Evolutionary conservation across 2,329 filamentous ascomycete genomes (phyloP).

Genomic region (Hortaea werneckii): DNA sequence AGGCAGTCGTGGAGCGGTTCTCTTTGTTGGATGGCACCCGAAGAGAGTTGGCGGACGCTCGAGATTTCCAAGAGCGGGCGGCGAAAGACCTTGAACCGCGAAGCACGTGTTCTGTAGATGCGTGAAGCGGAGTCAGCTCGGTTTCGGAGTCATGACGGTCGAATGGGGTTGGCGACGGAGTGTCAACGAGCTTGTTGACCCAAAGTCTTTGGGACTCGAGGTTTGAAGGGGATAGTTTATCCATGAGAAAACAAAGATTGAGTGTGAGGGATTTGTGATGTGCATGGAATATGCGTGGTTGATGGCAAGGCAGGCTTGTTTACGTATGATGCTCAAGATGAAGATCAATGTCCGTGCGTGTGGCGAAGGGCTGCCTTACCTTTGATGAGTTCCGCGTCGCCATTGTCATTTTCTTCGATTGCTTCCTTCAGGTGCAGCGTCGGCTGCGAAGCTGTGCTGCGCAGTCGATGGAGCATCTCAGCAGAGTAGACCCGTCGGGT

Average conservation of each 20-base stretch:
- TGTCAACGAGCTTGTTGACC: conserved; percentile 14
- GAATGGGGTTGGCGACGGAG: conserved; percentile 6
- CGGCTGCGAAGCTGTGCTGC: conserved; percentile 24
- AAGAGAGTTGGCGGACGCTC: conserved; percentile 18
- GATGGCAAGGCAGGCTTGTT: too few species aligned
- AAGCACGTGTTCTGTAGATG: conserved; percentile 27
- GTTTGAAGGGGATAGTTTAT: neutral
- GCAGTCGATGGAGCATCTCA: conserved; percentile 26
- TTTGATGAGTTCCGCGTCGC: conserved; percentile 28
- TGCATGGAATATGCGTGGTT: too few species aligned
- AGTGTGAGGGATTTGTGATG: too few species aligned
- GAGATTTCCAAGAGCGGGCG: conserved; percentile 26
- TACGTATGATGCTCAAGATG: neutral
- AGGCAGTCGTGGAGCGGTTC: conserved; percentile 16
- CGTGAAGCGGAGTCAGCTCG: conserved; percentile 10
- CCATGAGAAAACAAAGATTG: neutral
- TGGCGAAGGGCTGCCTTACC: conserved; percentile 24
- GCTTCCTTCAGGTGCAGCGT: conserved; percentile 25
- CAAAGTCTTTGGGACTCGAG: conserved; percentile 7
- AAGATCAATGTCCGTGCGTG: conserved; percentile 1
- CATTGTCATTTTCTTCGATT: conserved; percentile 26
- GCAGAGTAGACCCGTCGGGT: conserved; percentile 29
- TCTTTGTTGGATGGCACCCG: conserved; percentile 24
- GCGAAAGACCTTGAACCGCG: conserved; percentile 27
- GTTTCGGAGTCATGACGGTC: neutral